These are phyloP conservation scores for Rosa chinensis DNA, from an alignment of 306 rosid species.

Conservation along the genomic window DNA sequence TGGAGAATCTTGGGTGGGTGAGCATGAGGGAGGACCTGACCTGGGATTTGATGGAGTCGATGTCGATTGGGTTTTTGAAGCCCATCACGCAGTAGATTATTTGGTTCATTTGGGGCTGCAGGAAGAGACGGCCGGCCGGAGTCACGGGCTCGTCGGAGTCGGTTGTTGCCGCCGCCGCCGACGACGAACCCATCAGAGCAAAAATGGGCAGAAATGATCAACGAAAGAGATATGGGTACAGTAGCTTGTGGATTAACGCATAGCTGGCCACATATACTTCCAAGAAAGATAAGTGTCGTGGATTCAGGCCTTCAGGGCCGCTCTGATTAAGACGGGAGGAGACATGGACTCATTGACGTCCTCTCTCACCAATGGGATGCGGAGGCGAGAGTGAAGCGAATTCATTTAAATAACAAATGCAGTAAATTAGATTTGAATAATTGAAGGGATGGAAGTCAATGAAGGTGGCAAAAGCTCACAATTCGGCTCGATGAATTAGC, in stretches of 20 bases:
- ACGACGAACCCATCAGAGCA: constrained; percentile 10
- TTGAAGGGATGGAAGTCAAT: no score
- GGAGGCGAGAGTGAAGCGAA: no score
- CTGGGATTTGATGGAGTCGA: constrained; percentile 34
- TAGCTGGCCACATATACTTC: neutral
- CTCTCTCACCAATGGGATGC: no score
- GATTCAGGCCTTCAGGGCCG: no score
- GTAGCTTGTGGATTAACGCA: neutral
- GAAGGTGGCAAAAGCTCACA: no score
- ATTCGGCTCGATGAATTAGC: no score
- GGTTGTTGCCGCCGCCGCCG: neutral
- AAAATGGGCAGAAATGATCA: neutral
- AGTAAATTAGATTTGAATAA: no score
- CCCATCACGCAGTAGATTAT: constrained; percentile 66
- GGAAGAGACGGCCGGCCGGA: constrained; percentile 73
- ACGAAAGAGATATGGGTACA: neutral
- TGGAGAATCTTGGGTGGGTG: constrained; percentile 64
- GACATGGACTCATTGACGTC: no score
- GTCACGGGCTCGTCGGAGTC: constrained; percentile 59
- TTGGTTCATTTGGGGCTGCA: constrained; percentile 59
- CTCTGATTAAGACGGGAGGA: no score
- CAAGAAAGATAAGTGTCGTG: no score
- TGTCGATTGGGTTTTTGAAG: constrained; percentile 44
- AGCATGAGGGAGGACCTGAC: constrained; percentile 44
- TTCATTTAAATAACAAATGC: no score